Conservation (phyloP, 2,329 filamentous ascomycete species). For the Teratosphaeria nubilosa region DNA sequence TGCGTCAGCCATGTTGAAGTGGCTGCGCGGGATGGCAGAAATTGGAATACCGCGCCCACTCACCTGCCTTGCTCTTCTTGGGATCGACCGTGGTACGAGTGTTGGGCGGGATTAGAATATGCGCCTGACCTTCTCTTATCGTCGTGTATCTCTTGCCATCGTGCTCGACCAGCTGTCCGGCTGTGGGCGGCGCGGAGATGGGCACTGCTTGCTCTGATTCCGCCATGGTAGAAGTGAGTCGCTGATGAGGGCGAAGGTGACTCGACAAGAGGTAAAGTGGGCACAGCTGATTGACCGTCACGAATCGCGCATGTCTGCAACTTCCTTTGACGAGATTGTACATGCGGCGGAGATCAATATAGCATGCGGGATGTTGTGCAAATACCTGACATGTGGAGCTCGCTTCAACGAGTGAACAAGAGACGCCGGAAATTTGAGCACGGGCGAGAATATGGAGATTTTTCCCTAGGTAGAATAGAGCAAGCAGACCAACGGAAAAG, state of each 20-base stretch:
- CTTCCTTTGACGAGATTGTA: background rate
- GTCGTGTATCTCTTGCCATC: slow-evolving; percentile 35
- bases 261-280: background rate
- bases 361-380: background rate
- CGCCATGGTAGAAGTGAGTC: slow-evolving; percentile 9
- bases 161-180: slow-evolving; percentile 24
- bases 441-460: no score
- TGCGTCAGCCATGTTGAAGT: slow-evolving; percentile 26
- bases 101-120: slow-evolving; percentile 53
- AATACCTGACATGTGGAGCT: no score
- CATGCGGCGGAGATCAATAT: background rate
- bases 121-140: slow-evolving; percentile 57
- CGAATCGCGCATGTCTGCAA: background rate
- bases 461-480: no score
- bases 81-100: slow-evolving; percentile 39
- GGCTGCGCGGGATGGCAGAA: slow-evolving; percentile 19
- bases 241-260: background rate
- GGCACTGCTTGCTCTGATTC: background rate
- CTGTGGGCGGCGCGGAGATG: slow-evolving; percentile 12
- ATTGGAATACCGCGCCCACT: slow-evolving; percentile 3
- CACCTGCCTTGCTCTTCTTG: slow-evolving; percentile 26
- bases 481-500: no score
- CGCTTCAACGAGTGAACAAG: no score
- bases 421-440: background rate
- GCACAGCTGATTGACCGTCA: background rate